phyloP scores from a whole-genome alignment of 192 early-diverging fungal species.

The Backusella liffmaniae region DNA sequence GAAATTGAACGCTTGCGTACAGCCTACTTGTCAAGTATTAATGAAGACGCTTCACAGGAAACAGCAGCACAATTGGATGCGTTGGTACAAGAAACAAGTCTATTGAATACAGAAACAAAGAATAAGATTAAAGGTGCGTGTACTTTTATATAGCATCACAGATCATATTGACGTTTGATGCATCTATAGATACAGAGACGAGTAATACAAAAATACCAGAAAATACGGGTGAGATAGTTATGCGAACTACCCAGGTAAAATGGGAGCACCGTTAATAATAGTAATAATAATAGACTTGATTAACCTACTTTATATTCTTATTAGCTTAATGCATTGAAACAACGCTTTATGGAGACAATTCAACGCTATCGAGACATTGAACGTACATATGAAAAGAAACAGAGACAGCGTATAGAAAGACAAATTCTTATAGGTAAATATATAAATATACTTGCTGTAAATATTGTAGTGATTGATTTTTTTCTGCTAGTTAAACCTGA shows the following conservation, averaged over 20 bases:
- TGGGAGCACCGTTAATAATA: no score
- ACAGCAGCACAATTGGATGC: constrained; percentile 8
- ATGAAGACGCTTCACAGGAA: constrained; percentile 20
- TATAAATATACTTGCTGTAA: not conserved
- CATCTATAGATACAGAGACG: not conserved
- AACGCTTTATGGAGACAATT: constrained; percentile 60
- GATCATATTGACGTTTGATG: not conserved
- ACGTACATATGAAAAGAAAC: constrained; percentile 73
- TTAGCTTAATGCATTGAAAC: constrained; percentile 45
- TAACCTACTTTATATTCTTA: constrained; percentile 11
- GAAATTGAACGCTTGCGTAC: constrained; percentile 32
- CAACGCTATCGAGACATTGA: constrained; percentile 74
- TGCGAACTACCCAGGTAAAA: not conserved
- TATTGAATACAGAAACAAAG: constrained; percentile 34
- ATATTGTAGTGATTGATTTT: constrained; percentile 3
- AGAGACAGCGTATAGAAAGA: constrained; percentile 74
- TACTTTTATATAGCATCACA: not conserved
- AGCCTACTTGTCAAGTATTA: constrained; percentile 27
- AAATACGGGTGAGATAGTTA: not conserved
- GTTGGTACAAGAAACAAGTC: constrained; percentile 25
- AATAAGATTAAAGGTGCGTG: constrained; percentile 43
- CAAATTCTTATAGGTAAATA: constrained; percentile 74
- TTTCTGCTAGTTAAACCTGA: constrained; percentile 69
- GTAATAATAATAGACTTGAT: not conserved
- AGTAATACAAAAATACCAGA: not conserved